Percentiles rank a stretch among this genome's conserved stretches.
These are phyloP conservation scores for Parastagonospora nodorum DNA, from an alignment of 2,329 filamentous ascomycete species.

Conservation along the genomic window DNA sequence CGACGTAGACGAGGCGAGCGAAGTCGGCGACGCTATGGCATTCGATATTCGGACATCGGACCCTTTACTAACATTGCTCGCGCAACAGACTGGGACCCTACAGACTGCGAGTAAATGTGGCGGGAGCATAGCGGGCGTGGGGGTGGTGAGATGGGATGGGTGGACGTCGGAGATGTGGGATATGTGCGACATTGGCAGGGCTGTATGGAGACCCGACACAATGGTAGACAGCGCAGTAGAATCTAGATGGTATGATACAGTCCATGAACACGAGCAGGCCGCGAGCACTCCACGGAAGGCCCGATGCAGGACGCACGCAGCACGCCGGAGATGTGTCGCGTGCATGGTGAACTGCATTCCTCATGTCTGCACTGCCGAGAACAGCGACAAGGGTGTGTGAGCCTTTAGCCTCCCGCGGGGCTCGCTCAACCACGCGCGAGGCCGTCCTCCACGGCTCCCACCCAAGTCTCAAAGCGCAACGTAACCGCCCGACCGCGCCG, in stretches of 20 bases:
- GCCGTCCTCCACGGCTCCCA: constrained; percentile 8
- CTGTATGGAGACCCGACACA: background rate
- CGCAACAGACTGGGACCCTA: constrained; percentile 54
- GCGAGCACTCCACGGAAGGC: background rate
- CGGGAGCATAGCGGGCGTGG: constrained; percentile 22
- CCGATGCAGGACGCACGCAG: background rate
- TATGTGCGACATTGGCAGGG: constrained; percentile 3
- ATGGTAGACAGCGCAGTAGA: no score
- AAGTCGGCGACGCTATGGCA: constrained; percentile 14
- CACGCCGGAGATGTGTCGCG: constrained; percentile 2
- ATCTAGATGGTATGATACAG: background rate
- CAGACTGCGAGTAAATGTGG: constrained; percentile 42
- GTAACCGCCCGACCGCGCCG: constrained; percentile 24
- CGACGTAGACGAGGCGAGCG: constrained; percentile 6
- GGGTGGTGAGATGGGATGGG: constrained; percentile 19
- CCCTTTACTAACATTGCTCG: constrained; percentile 12
- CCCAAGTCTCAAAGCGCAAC: constrained; percentile 17
- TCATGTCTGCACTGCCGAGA: no score
- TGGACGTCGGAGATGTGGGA: constrained; percentile 1
- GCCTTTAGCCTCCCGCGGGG: constrained; percentile 6
- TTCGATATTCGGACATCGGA: background rate
- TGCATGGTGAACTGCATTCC: background rate
- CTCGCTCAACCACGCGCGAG: background rate
- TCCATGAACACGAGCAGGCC: background rate
- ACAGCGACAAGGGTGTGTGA: background rate